Conservation (phyloP, 1,139 yeast species). For the Hemisphaericaspora subhashii region DNA sequence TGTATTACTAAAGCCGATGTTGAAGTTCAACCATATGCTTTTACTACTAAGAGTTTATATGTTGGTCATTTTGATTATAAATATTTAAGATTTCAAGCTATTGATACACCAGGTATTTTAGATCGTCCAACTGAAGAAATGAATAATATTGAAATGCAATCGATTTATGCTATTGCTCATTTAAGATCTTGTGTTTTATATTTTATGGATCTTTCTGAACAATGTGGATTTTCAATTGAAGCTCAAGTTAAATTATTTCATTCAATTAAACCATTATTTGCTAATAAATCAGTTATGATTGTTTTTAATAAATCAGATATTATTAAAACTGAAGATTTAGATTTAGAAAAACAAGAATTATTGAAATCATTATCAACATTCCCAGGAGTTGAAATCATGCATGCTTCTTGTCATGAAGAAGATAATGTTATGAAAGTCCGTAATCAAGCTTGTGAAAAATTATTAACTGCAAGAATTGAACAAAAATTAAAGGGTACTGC, state of each 20-base stretch:
- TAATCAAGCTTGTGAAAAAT: conserved; percentile 95
- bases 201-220: conserved; percentile 98
- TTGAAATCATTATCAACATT: conserved; percentile 60
- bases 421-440: conserved; percentile 95
- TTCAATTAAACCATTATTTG: conserved; percentile 94
- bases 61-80: conserved; percentile 98
- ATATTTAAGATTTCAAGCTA: conserved; percentile 95
- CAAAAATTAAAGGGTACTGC: conserved; percentile 94
- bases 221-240: conserved; percentile 96
- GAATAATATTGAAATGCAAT: conserved; percentile 99
- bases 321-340: conserved; percentile 79
- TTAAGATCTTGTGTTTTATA: conserved; percentile 93
- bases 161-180: conserved; percentile 97
- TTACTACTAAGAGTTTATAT: conserved; percentile 91
- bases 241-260: conserved; percentile 97
- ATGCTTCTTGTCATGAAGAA: conserved; percentile 90
- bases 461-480: conserved; percentile 93
- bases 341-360: conserved; percentile 70
- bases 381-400: conserved; percentile 89
- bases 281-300: conserved; percentile 93
- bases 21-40: conserved; percentile 98
- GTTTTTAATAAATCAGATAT: conserved; percentile 95
- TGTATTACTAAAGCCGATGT: conserved; percentile 97
- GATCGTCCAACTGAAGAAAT: conserved; percentile 99
- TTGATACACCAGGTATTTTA: conserved; percentile 97